Evolutionary conservation across 306 rosid genomes (phyloP).

Genomic region (Rosa persica): DNA sequence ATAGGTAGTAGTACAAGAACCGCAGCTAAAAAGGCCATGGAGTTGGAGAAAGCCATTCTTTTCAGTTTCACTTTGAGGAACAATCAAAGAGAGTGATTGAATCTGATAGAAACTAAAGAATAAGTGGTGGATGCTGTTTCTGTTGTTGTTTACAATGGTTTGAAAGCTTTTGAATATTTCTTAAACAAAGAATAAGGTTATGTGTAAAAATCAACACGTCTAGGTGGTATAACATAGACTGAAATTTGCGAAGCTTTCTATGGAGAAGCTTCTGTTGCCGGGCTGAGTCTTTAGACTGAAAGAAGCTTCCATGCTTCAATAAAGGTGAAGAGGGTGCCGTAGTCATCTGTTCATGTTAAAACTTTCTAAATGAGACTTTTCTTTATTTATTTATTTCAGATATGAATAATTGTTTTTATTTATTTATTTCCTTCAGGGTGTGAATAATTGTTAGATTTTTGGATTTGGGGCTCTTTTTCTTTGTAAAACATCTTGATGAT

Average conservation of each 20-base stretch:
- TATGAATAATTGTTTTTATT: no score
- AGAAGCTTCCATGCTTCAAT: conserved; percentile 8
- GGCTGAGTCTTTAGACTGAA: not conserved
- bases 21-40: conserved; percentile 31
- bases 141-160: conserved; percentile 7
- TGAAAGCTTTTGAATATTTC: not conserved
- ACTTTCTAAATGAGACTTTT: not conserved
- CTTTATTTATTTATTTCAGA: not conserved
- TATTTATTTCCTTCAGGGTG: not conserved
- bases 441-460: not conserved
- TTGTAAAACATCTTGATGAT: conserved; percentile 2
- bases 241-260: not conserved
- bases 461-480: not conserved
- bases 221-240: not conserved
- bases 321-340: not conserved
- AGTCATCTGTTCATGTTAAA: not conserved
- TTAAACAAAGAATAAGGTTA: not conserved
- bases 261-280: not conserved
- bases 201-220: not conserved
- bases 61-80: not conserved
- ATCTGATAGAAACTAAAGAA: not conserved
- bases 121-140: not conserved
- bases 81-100: not conserved
- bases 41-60: conserved; percentile 31
- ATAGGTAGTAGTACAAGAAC: conserved; percentile 31